Base-by-base conservation (phyloP, 2,329 filamentous ascomycete genomes). In the Diaporthe batatas region DNA sequence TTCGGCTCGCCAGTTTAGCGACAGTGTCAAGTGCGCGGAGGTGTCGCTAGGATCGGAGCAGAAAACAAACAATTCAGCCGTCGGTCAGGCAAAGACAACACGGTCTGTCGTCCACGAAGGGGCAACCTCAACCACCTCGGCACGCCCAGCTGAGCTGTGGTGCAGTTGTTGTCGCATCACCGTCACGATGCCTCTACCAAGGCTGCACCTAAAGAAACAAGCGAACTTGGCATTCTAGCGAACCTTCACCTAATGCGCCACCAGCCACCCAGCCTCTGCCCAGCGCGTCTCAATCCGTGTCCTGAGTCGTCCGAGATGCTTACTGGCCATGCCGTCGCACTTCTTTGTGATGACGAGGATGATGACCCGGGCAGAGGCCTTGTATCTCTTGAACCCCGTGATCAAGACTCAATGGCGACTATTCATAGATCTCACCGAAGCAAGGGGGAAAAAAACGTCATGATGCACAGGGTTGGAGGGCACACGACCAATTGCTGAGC, bases 401-500 rank as follows among this genome's bases (percentile, higher is more conserved):
- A 62, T 53, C 10, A 62, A 34, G 47, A 51, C 10, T 44, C 12
- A 44, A 51, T 70, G 57, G 32, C 25, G 14, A 57, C 69, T 73
- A 73, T 72, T 72, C 72, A 72, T 68, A 36, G 59, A 64, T 42
- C 68, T 65, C 49, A 29, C 7, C 36, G 16, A 59, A n/a, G 70
- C 32, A 8, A 23, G 3, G 8, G 6, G 34, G 8, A 12, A 23
- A 5, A 34, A 49, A 51, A 14, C 42, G 16, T 54, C 32, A 44
- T 34, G 29, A 51, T 51, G 54, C 32, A 53, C 18, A 51, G 23
- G 49, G 23, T 32, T 39, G 44, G 36, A 39, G 44, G 32, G 55
- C 55, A 62, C 55, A 21, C 21, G 53, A 54, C 42, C 68, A 47
- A 44, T 23, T 49, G 12, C 18, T 55, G 18, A n/a, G 39, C 23